A percentile compares a stretch with the other conserved stretches of the same genome.
phyloP scores from a whole-genome alignment of 768 basidiomycete species.

The Boletus sp. region DNA sequence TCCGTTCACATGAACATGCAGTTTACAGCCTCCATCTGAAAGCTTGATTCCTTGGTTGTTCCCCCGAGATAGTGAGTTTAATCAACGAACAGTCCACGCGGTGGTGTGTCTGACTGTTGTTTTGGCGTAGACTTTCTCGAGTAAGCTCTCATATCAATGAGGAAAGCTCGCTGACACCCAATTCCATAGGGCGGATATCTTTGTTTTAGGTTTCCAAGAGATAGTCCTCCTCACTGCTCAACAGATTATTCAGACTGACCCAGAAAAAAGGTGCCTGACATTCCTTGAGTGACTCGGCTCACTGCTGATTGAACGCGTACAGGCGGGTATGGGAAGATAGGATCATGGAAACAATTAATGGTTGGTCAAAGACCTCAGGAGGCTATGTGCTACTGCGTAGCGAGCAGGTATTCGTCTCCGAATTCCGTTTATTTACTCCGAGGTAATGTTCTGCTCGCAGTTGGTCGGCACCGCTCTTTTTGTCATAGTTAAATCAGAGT shows the following conservation, averaged over 20 bases:
- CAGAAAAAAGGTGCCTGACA: constrained; percentile 75
- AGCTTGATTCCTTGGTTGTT: constrained; percentile 89
- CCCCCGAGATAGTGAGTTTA: constrained; percentile 67
- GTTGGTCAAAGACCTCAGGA: constrained; percentile 60
- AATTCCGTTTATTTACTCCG: not conserved
- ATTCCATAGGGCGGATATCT: constrained; percentile 73
- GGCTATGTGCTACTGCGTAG: constrained; percentile 87
- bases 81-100: not conserved
- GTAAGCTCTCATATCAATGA: constrained; percentile 8
- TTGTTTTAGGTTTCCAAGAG: constrained; percentile 92
- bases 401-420: constrained; percentile 64
- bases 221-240: constrained; percentile 98
- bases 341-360: constrained; percentile 76
- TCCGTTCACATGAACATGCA: constrained; percentile 7
- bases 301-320: not conserved
- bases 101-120: not conserved
- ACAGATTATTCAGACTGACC: constrained; percentile 94
- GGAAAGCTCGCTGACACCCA: constrained; percentile 25
- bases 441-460: constrained; percentile 39
- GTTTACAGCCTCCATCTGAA: constrained; percentile 66
- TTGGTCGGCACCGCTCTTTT: constrained; percentile 94
- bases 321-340: constrained; percentile 87
- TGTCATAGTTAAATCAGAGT: constrained; percentile 73
- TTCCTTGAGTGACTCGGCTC: not conserved
- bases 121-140: constrained; percentile 17